A percentile compares a stretch with the other conserved stretches of the same genome.
Conservation (phyloP, 495 filamentous ascomycete genomes). For the Xylaria venustula region DNA sequence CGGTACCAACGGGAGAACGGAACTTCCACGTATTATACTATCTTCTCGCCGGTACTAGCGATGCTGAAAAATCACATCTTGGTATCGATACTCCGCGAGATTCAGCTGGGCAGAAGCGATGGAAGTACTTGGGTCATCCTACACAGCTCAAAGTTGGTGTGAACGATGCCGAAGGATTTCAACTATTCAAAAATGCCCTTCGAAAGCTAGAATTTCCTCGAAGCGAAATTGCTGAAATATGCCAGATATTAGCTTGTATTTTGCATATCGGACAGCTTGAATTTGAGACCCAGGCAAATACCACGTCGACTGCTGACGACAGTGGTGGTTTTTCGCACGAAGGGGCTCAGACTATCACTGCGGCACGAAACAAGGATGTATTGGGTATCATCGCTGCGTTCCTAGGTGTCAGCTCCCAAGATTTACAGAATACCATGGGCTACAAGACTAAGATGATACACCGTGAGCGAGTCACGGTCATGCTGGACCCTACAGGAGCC, state of each 20-base stretch:
- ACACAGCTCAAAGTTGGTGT: conserved; percentile 96
- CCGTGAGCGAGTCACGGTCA: conserved; percentile 91
- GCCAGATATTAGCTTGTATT: conserved; percentile 87
- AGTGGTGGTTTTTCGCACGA: conserved; percentile 96
- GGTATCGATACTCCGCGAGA: conserved; percentile 66
- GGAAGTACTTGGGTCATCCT: conserved; percentile 94
- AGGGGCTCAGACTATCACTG: conserved; percentile 79
- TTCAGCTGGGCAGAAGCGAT: conserved; percentile 67
- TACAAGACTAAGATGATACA: conserved; percentile 96
- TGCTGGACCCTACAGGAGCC: conserved; percentile 91
- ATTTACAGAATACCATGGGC: conserved; percentile 83
- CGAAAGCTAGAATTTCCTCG: conserved; percentile 91
- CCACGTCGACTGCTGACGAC: conserved; percentile 76
- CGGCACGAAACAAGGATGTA: conserved; percentile 91
- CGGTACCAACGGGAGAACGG: conserved; percentile 90
- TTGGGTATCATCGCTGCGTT: conserved; percentile 85
- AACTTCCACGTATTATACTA: conserved; percentile 98
- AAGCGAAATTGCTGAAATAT: conserved; percentile 92
- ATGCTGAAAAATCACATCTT: conserved; percentile 84
- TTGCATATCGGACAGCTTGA: conserved; percentile 95
- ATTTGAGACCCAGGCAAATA: conserved; percentile 76
- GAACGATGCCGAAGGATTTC: conserved; percentile 92
- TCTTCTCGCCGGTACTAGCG: conserved; percentile 85
- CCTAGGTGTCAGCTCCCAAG: conserved; percentile 73
- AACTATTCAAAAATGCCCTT: conserved; percentile 94